Evolutionary conservation across 2,329 filamentous ascomycete species (phyloP), one percentile per base, ranked within the genome.

Genomic region (Calonectria fujianensis): DNA sequence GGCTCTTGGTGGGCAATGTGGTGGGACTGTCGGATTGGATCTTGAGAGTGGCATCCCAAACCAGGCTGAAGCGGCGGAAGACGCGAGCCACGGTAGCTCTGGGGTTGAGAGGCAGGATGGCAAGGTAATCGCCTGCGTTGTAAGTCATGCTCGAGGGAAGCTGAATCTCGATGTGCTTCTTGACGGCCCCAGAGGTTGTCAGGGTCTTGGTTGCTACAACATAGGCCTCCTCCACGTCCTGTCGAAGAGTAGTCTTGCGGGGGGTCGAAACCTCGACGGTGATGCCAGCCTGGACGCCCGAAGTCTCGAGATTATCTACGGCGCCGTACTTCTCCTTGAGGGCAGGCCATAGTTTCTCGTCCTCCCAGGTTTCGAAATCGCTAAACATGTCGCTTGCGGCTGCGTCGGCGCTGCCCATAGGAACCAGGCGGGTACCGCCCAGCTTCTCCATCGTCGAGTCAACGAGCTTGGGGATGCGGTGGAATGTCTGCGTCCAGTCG

Each of bases 81-180:
- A 91, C 93, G 11, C 93, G 89, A 6, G 89, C 87, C 3, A 96
- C 90, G 13, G 87, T 91, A 37, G 89, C 85, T 59, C 88, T 88
- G 1, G 92, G 91, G 82, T 96, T 96, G 37, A 94, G 85, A 0
- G 94, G 94, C 1, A 96, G 86, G 3, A 96, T 87, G 0, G 93
- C 93, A 0, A 96, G 89, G 82, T 97, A 96, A 81, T 96, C 94
- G 18, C 94, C 95, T 2, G 93, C 90, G 50, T 90, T 89, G 84
- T 96, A 96, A 0, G 88, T 89, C 87, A 91, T 88, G 66, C 89
- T 90, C 0, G 88, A 89, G 0, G 94, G 94, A 1, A 96, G 87
- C 74, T 91, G 90, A 41, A 96, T 91, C 76, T 92, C 91, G 27
- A 95, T 89, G 75, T 93, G 89, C 31, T 90, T 90, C 86, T 95